Conservation (phyloP, 345 rosid species). For the Ceriops zippeliana region DNA sequence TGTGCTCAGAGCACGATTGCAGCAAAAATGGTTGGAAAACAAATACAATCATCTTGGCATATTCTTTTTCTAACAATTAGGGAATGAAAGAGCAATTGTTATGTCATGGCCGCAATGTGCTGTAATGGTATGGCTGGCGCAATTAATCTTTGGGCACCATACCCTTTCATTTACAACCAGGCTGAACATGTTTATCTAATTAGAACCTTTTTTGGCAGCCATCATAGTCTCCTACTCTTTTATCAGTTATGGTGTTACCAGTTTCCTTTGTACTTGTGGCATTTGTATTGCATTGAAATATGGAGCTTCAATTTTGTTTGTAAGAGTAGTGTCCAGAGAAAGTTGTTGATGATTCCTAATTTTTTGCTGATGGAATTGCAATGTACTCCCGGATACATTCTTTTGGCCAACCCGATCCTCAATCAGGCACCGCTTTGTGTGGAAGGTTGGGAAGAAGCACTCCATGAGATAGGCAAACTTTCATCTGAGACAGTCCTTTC, state of each 20-base stretch:
- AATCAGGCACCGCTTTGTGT: conserved; percentile 73
- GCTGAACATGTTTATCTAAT: not conserved
- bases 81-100: too few relatives aligned
- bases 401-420: not conserved
- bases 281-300: too few relatives aligned
- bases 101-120: too few relatives aligned
- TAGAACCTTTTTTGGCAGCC: not conserved
- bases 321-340: not conserved
- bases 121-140: not conserved
- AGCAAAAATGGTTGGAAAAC: too few relatives aligned
- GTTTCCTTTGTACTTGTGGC: too few relatives aligned
- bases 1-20: too few relatives aligned
- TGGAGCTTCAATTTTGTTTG: too few relatives aligned
- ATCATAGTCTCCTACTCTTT: too few relatives aligned
- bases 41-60: too few relatives aligned
- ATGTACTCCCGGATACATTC: not conserved
- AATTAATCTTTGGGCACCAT: not conserved
- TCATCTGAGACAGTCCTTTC: conserved; percentile 77
- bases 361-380: not conserved
- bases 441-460: conserved; percentile 98
- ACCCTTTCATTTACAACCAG: not conserved
- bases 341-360: not conserved
- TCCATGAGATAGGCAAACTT: conserved; percentile 84
- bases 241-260: too few relatives aligned
- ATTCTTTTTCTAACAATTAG: too few relatives aligned